These are phyloP conservation scores for Tubosaeta sp. DNA, from an alignment of 768 basidiomycete species.

Conservation along the genomic window DNA sequence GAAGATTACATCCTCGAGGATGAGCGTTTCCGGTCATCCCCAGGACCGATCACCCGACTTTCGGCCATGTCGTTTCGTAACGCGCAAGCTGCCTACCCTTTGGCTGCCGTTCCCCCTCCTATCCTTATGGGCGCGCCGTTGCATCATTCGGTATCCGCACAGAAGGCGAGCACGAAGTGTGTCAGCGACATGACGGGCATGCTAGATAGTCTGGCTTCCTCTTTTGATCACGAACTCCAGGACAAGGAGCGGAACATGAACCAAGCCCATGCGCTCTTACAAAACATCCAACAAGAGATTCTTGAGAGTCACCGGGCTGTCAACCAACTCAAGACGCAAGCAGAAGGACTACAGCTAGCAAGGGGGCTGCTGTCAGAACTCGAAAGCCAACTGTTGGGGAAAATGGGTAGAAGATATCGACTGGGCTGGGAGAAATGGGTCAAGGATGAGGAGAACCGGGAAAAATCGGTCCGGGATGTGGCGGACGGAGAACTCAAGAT, in stretches of 20 bases:
- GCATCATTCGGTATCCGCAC: conserved; percentile 81
- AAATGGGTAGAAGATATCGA: conserved; percentile 80
- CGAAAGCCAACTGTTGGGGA: conserved; percentile 60
- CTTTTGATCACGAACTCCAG: conserved; percentile 87
- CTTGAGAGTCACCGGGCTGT: conserved; percentile 78
- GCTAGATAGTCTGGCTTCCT: conserved; percentile 82
- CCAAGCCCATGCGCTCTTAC: conserved; percentile 83
- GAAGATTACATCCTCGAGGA: conserved; percentile 99
- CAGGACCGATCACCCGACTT: conserved; percentile 66
- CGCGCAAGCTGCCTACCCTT: conserved; percentile 48
- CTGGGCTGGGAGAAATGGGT: conserved; percentile 94
- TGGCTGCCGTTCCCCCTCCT: conserved; percentile 42
- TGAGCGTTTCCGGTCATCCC: conserved; percentile 92
- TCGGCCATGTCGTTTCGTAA: conserved; percentile 71
- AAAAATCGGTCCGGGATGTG: conserved; percentile 60
- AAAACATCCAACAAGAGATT: conserved; percentile 87
- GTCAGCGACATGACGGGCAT: conserved; percentile 82
- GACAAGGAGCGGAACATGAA: conserved; percentile 89
- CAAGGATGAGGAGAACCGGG: conserved; percentile 76
- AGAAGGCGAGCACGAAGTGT: conserved; percentile 80
- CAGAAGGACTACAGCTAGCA: conserved; percentile 60
- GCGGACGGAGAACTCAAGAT: conserved; percentile 53
- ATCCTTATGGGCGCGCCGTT: conserved; percentile 52
- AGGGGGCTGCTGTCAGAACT: conserved; percentile 56
- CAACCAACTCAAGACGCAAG: conserved; percentile 60